A percentile compares a stretch with the other conserved stretches of the same genome.
These are phyloP conservation scores for Aspergillus pseudoterreus DNA, from an alignment of 2,329 filamentous ascomycete species.

Conservation along the genomic window DNA sequence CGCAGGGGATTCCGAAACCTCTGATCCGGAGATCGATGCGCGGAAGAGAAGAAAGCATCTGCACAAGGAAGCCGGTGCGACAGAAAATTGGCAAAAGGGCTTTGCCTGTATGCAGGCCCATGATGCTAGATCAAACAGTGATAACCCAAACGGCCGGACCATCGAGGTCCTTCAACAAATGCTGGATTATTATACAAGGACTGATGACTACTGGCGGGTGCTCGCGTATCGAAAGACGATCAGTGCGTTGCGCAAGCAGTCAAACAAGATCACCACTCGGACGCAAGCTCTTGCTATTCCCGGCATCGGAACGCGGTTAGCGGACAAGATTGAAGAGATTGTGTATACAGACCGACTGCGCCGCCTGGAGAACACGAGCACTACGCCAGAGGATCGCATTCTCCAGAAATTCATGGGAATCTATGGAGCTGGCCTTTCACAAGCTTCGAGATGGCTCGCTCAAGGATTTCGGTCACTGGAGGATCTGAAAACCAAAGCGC, in stretches of 20 bases:
- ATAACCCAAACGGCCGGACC: slow-evolving; percentile 70
- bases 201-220: slow-evolving; percentile 73
- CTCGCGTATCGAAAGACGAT: slow-evolving; percentile 75
- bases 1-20: slow-evolving; percentile 10
- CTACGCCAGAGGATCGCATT: slow-evolving; percentile 62
- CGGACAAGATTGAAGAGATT: slow-evolving; percentile 87
- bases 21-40: slow-evolving; percentile 12
- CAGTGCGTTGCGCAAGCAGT: slow-evolving; percentile 65
- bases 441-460: slow-evolving; percentile 72
- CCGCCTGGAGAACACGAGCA: slow-evolving; percentile 66
- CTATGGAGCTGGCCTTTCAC: slow-evolving; percentile 70
- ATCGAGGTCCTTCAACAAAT: slow-evolving; percentile 76
- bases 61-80: slow-evolving; percentile 1
- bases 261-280: slow-evolving; percentile 61
- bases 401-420: slow-evolving; percentile 71
- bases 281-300: slow-evolving; percentile 66
- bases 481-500: slow-evolving; percentile 61
- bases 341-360: slow-evolving; percentile 67
- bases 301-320: slow-evolving; percentile 68
- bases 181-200: slow-evolving; percentile 70
- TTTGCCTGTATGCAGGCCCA: slow-evolving; percentile 61
- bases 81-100: slow-evolving; percentile 35
- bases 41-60: slow-evolving; percentile 11
- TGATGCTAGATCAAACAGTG: slow-evolving; percentile 38
- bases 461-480: slow-evolving; percentile 71